A percentile compares a stretch with the other conserved stretches of the same genome.
Conservation (phyloP, 495 filamentous ascomycete species). For the Podospora sp. region DNA sequence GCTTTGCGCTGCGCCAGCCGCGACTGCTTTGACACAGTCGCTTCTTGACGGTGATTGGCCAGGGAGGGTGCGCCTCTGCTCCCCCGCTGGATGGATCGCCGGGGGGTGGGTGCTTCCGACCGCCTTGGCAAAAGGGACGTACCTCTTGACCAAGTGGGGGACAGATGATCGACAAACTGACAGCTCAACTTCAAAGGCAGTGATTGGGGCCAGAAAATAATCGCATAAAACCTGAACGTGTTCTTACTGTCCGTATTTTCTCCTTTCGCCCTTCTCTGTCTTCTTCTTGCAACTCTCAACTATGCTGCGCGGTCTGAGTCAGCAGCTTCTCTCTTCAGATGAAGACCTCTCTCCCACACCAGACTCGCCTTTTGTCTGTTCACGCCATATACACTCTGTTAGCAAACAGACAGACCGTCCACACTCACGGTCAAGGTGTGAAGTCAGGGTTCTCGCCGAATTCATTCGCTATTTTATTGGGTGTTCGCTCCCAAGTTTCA, state of each 20-base stretch:
- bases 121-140: background rate
- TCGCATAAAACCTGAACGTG: background rate
- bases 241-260: background rate
- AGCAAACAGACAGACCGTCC: background rate
- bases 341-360: background rate
- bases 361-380: background rate
- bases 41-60: constrained; percentile 28
- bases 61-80: background rate
- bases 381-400: background rate
- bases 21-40: constrained; percentile 32
- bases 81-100: background rate
- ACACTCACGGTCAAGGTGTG: background rate
- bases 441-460: no score
- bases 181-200: constrained; percentile 1
- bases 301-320: background rate
- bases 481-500: background rate
- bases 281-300: background rate
- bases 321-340: background rate
- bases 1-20: background rate
- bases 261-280: background rate
- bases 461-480: background rate
- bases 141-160: background rate
- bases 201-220: background rate
- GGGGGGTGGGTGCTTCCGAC: constrained; percentile 9
- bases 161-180: background rate